phyloP scores from a whole-genome alignment of 83 land plant species.

The Thuja plicata region DNA sequence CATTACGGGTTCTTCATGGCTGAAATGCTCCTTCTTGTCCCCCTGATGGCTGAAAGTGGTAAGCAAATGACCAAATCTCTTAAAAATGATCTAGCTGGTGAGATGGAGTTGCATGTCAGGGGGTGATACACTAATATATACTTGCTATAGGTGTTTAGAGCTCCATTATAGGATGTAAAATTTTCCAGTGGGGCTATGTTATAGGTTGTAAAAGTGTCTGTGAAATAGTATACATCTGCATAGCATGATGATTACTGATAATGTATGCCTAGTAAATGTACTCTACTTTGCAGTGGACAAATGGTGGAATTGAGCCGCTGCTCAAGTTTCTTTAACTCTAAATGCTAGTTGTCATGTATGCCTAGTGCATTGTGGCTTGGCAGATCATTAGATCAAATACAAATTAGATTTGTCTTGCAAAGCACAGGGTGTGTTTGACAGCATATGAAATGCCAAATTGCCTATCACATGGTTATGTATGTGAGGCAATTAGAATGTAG shows the following conservation, averaged over 20 bases:
- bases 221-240: not conserved
- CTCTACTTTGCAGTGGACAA: constrained; percentile 6
- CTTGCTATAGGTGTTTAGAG: not conserved
- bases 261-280: constrained; percentile 5
- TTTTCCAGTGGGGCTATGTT: not conserved
- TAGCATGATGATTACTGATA: not conserved
- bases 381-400: not conserved
- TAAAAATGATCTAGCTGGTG: not conserved
- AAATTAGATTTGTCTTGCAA: not conserved
- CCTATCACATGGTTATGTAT: not conserved
- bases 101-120: not conserved
- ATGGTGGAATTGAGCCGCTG: constrained; percentile 7
- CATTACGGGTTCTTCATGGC: constrained; percentile 38
- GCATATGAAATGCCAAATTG: constrained; percentile 12
- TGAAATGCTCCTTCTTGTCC: constrained; percentile 8
- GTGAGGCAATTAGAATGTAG: not conserved
- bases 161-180: constrained; percentile 11
- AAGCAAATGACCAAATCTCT: not conserved
- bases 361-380: not conserved
- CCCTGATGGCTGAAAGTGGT: not conserved
- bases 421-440: not conserved
- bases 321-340: not conserved
- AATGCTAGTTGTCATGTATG: not conserved
- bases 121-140: not conserved
- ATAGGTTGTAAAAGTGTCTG: constrained; percentile 8